phyloP scores from a whole-genome alignment of 345 rosid genomes.

The Eucalyptus regnans region DNA sequence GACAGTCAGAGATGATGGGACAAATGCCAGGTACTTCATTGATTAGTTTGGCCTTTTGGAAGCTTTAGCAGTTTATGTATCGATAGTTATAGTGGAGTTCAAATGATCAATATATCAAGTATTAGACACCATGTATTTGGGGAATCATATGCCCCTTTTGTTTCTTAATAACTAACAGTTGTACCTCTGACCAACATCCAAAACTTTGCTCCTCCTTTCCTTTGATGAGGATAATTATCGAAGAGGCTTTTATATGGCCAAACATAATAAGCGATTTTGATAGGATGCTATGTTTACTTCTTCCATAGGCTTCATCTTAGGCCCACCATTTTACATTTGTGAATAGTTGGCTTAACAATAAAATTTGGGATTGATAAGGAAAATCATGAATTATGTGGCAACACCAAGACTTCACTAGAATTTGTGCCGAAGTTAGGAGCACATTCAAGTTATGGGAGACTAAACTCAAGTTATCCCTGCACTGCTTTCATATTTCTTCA shows the following conservation, averaged over 20 bases:
- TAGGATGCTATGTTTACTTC: background rate
- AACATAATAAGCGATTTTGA: too few relatives aligned
- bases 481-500: rapidly evolving
- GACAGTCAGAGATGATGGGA: rapidly evolving
- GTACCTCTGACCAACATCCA: background rate
- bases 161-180: rapidly evolving
- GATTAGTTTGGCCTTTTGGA: background rate
- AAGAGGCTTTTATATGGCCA: rapidly evolving
- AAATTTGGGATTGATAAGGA: rapidly evolving
- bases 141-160: rapidly evolving
- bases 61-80: rapidly evolving
- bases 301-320: background rate
- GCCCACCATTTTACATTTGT: background rate
- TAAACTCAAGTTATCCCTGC: rapidly evolving
- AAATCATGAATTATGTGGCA: background rate
- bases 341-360: background rate
- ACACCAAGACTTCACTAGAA: background rate
- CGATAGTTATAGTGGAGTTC: rapidly evolving
- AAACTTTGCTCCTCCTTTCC: too few relatives aligned
- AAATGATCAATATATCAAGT: rapidly evolving
- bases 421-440: rapidly evolving
- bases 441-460: rapidly evolving
- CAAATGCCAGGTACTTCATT: rapidly evolving
- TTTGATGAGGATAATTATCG: rapidly evolving
- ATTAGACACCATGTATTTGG: background rate